Evolutionary conservation across 345 rosid genomes (phyloP).

Genomic region (Hibiscus trionum): DNA sequence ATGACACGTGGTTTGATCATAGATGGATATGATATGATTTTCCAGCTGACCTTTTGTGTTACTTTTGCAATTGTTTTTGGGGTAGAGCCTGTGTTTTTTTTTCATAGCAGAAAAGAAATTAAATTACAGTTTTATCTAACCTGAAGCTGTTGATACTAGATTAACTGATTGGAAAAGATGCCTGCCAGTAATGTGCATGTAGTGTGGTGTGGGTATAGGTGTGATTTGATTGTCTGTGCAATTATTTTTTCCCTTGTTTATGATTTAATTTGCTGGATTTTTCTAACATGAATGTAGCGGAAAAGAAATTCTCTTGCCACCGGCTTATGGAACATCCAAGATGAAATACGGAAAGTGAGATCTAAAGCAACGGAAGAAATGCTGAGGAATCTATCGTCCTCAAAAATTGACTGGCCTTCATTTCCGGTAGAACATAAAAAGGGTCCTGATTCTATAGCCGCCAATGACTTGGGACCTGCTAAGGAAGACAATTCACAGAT

Average conservation of each 20-base stretch:
- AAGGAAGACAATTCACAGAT: constrained; percentile 18
- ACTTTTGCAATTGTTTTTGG: neutral
- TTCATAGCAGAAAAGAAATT: neutral
- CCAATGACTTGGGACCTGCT: constrained; percentile 20
- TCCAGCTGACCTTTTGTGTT: neutral
- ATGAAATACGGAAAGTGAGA: constrained; percentile 83
- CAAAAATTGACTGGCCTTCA: constrained; percentile 41
- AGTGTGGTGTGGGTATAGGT: neutral
- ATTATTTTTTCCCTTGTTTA: neutral
- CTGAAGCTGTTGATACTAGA: neutral
- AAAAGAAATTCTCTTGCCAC: constrained; percentile 41
- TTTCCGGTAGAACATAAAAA: constrained; percentile 33
- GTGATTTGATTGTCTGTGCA: neutral
- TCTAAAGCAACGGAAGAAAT: constrained; percentile 81
- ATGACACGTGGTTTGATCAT: neutral
- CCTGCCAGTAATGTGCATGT: neutral
- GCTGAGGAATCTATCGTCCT: constrained; percentile 42
- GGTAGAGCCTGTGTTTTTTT: neutral
- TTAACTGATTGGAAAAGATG: neutral
- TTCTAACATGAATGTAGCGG: constrained; percentile 39
- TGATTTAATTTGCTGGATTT: constrained; percentile 8
- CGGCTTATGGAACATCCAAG: constrained; percentile 73
- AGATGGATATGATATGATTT: neutral
- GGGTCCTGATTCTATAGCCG: constrained; percentile 15
- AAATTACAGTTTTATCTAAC: neutral